Conservation (phyloP, 2,329 filamentous ascomycete species). For the Anthostomella pinea region DNA sequence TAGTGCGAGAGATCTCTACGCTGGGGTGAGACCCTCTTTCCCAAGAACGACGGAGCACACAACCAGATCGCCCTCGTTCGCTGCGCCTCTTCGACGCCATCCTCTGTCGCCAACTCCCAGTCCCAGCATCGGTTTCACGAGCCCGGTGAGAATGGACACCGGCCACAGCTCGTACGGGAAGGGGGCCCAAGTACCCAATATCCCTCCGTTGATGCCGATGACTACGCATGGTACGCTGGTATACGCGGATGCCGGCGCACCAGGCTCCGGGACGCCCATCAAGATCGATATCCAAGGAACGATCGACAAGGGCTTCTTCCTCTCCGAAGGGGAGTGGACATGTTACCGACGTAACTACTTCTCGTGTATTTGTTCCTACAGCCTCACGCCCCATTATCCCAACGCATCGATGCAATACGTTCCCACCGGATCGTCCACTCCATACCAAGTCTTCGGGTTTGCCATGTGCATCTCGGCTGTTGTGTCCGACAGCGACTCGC, state of each 20-base stretch:
- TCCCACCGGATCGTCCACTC: constrained; percentile 46
- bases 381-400: constrained; percentile 56
- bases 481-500: constrained; percentile 71
- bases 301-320: constrained; percentile 88
- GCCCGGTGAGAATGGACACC: constrained; percentile 49
- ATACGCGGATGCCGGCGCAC: constrained; percentile 48
- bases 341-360: constrained; percentile 93
- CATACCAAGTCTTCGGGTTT: constrained; percentile 69
- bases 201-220: constrained; percentile 52
- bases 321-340: constrained; percentile 79
- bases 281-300: constrained; percentile 73
- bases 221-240: constrained; percentile 58
- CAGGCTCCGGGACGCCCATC: constrained; percentile 42
- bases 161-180: constrained; percentile 43
- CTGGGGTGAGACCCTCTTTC: constrained; percentile 48
- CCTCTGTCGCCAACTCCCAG: constrained; percentile 53
- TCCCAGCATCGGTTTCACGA: constrained; percentile 44
- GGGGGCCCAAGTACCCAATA: constrained; percentile 37
- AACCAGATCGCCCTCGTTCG: constrained; percentile 51
- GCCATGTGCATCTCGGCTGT: constrained; percentile 83
- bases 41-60: constrained; percentile 47
- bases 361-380: constrained; percentile 76
- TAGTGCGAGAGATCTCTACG: constrained; percentile 53
- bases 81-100: constrained; percentile 45
- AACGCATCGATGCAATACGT: constrained; percentile 51